A percentile compares a stretch with the other conserved stretches of the same genome.
Evolutionary conservation across 164 flowering plant species (phyloP).

Genomic region (Warburgia ugandensis): DNA sequence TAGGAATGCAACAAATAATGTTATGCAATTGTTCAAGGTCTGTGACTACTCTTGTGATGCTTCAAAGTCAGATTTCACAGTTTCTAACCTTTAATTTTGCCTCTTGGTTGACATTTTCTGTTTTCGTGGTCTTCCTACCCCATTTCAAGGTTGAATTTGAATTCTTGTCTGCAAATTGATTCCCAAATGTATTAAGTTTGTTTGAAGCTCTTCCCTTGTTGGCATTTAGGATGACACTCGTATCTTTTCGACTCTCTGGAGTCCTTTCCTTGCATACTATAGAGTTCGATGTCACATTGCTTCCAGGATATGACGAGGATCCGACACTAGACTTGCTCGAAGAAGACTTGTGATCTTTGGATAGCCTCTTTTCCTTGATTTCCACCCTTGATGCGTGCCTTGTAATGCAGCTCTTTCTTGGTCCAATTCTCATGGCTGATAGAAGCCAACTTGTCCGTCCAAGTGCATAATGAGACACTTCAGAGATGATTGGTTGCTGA

Average conservation of each 20-base stretch:
- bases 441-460: slow-evolving; percentile 30
- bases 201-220: slow-evolving; percentile 14
- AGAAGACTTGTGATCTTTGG: slow-evolving; percentile 34
- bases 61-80: not conserved
- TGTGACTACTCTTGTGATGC: not conserved
- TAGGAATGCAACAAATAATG: not conserved
- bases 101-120: slow-evolving; percentile 16
- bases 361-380: slow-evolving; percentile 20
- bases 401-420: slow-evolving; percentile 43
- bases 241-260: slow-evolving; percentile 24
- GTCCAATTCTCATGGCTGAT: slow-evolving; percentile 32
- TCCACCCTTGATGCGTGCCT: slow-evolving; percentile 51
- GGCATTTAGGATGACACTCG: slow-evolving; percentile 14
- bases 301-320: slow-evolving; percentile 29
- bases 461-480: slow-evolving; percentile 22
- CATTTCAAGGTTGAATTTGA: slow-evolving; percentile 3
- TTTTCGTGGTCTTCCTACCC: slow-evolving; percentile 4
- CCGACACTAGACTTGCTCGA: slow-evolving; percentile 54
- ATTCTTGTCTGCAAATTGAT: slow-evolving; percentile 5
- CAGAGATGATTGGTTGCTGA: slow-evolving; percentile 19
- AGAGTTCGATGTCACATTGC: slow-evolving; percentile 10
- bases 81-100: slow-evolving; percentile 40
- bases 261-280: slow-evolving; percentile 13
- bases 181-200: slow-evolving; percentile 14
- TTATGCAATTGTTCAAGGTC: not conserved